phyloP scores from a whole-genome alignment of 2,329 filamentous ascomycete species.

The Xylaria sp. region DNA sequence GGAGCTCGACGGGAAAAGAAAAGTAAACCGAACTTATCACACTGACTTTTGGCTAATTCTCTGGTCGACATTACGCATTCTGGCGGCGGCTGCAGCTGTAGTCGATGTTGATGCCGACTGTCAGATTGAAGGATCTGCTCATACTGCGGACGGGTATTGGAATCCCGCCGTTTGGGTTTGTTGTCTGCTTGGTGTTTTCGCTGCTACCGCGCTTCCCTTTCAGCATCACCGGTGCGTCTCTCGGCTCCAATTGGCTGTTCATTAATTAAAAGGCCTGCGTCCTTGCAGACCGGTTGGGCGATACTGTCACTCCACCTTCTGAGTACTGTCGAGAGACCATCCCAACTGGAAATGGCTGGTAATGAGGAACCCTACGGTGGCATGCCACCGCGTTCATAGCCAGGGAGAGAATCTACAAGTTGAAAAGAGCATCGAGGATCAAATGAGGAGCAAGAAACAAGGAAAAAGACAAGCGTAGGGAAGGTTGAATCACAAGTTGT shows the following conservation, averaged over 20 bases:
- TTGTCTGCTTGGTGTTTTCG: slow-evolving; percentile 29
- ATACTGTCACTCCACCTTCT: slow-evolving; percentile 30
- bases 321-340: slow-evolving; percentile 23
- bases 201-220: slow-evolving; percentile 31
- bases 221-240: slow-evolving; percentile 34
- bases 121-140: slow-evolving; percentile 5
- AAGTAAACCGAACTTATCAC: slow-evolving; percentile 21
- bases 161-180: slow-evolving; percentile 22
- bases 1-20: slow-evolving; percentile 11
- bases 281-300: slow-evolving; percentile 36
- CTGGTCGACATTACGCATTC: slow-evolving; percentile 10
- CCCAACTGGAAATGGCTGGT: slow-evolving; percentile 19
- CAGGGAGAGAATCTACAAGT: background rate
- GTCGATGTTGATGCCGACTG: slow-evolving; percentile 16
- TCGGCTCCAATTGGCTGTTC: slow-evolving; percentile 39
- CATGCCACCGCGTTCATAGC: background rate
- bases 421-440: background rate
- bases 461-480: background rate
- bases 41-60: slow-evolving; percentile 24
- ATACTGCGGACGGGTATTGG: slow-evolving; percentile 6
- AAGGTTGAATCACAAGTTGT: background rate
- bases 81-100: slow-evolving; percentile 15
- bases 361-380: slow-evolving; percentile 15
- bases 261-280: slow-evolving; percentile 37
- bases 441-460: background rate